phyloP scores from a whole-genome alignment of 192 early-diverging fungal genomes.

The Coemansia sp. region DNA sequence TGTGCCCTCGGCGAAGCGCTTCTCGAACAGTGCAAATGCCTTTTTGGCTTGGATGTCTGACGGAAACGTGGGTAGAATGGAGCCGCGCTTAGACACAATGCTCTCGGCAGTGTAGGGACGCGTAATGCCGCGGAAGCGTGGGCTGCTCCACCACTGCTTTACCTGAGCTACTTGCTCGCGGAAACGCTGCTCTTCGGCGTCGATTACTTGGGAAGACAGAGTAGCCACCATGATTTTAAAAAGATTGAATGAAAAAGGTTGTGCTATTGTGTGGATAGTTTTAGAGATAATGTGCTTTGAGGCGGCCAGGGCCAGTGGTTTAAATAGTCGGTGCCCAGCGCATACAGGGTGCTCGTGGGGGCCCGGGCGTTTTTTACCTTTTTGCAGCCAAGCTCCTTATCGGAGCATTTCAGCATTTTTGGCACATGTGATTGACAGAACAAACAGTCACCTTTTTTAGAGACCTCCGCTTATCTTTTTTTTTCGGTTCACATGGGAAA shows the following conservation, averaged over 20 bases:
- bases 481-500: not conserved
- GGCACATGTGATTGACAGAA: conserved; percentile 1
- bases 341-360: not conserved
- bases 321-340: not conserved
- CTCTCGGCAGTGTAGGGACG: conserved; percentile 84
- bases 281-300: not conserved
- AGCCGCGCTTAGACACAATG: conserved; percentile 89
- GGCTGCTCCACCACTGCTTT: conserved; percentile 83
- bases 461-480: not conserved
- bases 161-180: conserved; percentile 77
- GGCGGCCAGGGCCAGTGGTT: not conserved
- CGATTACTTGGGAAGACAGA: conserved; percentile 23
- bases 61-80: conserved; percentile 65
- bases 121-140: conserved; percentile 76
- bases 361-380: not conserved
- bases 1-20: conserved; percentile 73
- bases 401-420: conserved; percentile 23
- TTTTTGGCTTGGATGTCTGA: conserved; percentile 92
- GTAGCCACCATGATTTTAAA: conserved; percentile 24
- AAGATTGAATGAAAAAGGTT: not conserved
- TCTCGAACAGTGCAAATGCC: conserved; percentile 78
- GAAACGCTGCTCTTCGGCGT: conserved; percentile 72
- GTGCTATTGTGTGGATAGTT: not conserved
- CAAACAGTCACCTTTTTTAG: conserved; percentile 6
- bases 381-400: conserved; percentile 14